Conservation (phyloP, 768 basidiomycete genomes). For the Suillus subalutaceus region DNA sequence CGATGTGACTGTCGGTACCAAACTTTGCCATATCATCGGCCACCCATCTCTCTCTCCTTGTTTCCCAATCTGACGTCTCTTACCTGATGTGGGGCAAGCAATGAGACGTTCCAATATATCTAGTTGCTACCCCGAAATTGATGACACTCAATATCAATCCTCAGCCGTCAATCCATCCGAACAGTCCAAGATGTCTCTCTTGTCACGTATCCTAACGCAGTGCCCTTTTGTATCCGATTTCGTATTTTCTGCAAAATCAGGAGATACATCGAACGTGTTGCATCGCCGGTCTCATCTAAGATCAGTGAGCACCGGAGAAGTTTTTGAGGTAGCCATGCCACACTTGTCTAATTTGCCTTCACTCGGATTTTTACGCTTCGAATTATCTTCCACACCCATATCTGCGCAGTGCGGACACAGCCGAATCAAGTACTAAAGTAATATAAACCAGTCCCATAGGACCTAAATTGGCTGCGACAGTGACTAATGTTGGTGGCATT, state of each 20-base stretch:
- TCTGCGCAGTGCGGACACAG: background rate
- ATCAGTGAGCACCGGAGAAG: background rate
- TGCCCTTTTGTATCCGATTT: background rate
- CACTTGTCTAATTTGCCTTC: slow-evolving; percentile 1
- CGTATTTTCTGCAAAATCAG: background rate
- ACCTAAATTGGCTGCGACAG: too few relatives aligned
- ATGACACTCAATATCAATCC: background rate
- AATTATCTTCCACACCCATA: background rate
- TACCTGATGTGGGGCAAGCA: background rate
- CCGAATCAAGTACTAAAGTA: background rate
- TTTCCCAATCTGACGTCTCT: background rate
- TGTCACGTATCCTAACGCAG: background rate
- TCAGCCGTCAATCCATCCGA: background rate
- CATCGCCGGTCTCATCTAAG: background rate
- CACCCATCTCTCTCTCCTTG: background rate
- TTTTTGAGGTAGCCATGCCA: background rate
- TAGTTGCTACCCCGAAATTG: background rate
- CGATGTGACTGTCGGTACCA: slow-evolving; percentile 15
- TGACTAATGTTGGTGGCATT: too few relatives aligned
- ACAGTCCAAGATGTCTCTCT: background rate
- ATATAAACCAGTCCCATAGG: too few relatives aligned
- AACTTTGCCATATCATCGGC: background rate
- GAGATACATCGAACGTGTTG: background rate
- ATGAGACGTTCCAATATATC: background rate
- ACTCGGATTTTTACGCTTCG: background rate